A percentile compares a stretch with the other conserved stretches of the same genome.
phyloP scores from a whole-genome alignment of 768 basidiomycete genomes.

The Hygrocybe coccinea region DNA sequence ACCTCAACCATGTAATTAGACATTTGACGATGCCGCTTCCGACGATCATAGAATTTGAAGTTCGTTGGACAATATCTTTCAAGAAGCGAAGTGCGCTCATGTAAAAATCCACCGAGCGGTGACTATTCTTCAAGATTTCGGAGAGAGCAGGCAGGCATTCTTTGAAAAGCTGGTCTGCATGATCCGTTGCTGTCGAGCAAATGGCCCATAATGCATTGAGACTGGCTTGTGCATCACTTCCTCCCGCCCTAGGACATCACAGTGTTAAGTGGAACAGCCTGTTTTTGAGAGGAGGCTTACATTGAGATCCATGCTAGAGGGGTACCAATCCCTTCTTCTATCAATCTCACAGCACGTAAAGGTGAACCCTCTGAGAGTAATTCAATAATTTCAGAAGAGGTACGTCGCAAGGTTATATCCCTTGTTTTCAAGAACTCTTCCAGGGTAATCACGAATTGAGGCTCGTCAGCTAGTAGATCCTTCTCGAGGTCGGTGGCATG shows the following conservation, averaged over 20 bases:
- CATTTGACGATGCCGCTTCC: conserved; percentile 10
- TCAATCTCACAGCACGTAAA: conserved; percentile 14
- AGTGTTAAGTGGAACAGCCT: no score
- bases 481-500: conserved; percentile 15
- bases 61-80: conserved; percentile 9
- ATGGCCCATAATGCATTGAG: conserved; percentile 12
- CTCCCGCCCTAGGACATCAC: conserved; percentile 11
- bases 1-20: conserved; percentile 18
- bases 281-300: neutral
- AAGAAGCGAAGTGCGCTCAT: conserved; percentile 8
- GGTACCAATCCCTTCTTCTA: conserved; percentile 17
- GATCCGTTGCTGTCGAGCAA: conserved; percentile 15
- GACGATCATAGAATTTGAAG: conserved; percentile 12
- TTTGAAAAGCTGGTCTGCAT: conserved; percentile 14
- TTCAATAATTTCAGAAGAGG: conserved; percentile 14
- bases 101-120: conserved; percentile 10
- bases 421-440: conserved; percentile 6
- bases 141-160: conserved; percentile 14
- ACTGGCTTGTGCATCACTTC: conserved; percentile 12
- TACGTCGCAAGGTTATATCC: conserved; percentile 10
- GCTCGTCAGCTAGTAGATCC: conserved; percentile 10
- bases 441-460: conserved; percentile 10
- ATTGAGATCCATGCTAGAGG: conserved; percentile 12
- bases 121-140: conserved; percentile 10
- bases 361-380: conserved; percentile 14